A percentile compares a stretch with the other conserved stretches of the same genome.
Evolutionary conservation across 2,329 filamentous ascomycete species (phyloP).

Genomic region (Aureobasidium leucospermi): DNA sequence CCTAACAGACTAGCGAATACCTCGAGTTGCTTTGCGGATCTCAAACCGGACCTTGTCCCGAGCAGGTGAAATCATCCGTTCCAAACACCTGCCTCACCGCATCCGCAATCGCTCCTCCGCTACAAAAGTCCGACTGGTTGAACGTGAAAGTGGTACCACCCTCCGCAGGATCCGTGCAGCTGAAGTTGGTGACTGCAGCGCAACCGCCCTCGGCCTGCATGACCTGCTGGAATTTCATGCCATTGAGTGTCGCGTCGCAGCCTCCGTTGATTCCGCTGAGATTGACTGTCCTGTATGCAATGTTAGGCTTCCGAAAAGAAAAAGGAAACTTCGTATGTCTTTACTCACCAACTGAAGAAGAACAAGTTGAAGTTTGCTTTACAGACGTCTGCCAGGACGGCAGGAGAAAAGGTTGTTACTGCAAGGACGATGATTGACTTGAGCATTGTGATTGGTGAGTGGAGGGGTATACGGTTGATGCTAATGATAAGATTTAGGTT

Average conservation of each 20-base stretch:
- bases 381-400: neutral
- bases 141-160: conserved; percentile 1
- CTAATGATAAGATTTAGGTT: neutral
- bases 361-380: neutral
- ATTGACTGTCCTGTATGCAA: neutral
- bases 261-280: neutral
- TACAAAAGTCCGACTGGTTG: neutral
- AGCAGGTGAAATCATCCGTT: neutral
- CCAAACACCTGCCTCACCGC: neutral
- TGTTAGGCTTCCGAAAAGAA: neutral
- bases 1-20: too few species aligned
- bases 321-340: neutral
- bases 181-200: neutral
- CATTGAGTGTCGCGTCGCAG: neutral
- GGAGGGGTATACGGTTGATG: neutral
- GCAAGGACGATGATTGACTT: neutral
- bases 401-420: neutral
- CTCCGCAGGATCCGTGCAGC: neutral
- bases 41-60: neutral
- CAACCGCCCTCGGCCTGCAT: neutral
- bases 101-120: neutral
- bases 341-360: neutral
- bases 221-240: neutral
- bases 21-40: too few species aligned
- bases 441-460: neutral